These are phyloP conservation scores for Fusarium pseudonygamai DNA, from an alignment of 2,329 filamentous ascomycete genomes.

Conservation along the genomic window DNA sequence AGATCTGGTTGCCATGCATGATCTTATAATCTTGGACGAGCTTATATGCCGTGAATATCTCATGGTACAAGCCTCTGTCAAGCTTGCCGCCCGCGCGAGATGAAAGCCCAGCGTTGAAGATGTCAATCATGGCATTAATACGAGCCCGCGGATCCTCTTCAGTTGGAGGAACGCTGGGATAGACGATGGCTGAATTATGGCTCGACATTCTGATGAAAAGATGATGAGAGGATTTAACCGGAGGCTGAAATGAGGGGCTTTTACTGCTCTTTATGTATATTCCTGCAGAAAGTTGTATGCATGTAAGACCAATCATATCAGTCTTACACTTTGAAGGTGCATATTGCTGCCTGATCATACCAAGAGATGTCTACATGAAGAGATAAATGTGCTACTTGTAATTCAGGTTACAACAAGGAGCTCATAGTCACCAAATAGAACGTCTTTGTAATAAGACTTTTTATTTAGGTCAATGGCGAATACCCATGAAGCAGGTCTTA, in stretches of 20 bases:
- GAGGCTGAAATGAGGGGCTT: background rate
- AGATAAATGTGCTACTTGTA: background rate
- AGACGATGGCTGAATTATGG: background rate
- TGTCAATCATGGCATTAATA: background rate
- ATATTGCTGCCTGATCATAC: background rate
- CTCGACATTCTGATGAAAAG: background rate
- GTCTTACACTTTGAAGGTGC: background rate
- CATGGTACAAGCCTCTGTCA: background rate
- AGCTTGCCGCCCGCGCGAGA: background rate
- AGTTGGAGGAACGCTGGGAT: background rate
- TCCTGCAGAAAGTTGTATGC: fast-evolving
- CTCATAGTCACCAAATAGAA: too few species aligned
- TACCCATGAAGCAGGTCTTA: too few species aligned
- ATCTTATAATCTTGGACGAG: background rate
- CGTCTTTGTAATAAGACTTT: too few species aligned
- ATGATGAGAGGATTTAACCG: background rate
- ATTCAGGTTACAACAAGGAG: too few species aligned
- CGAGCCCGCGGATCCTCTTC: background rate
- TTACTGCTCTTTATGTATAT: fast-evolving
- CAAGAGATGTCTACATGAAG: fast-evolving
- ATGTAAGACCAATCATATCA: background rate
- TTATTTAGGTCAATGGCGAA: too few species aligned
- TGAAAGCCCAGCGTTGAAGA: background rate
- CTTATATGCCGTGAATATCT: background rate
- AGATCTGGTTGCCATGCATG: background rate